Conservation (phyloP, 768 basidiomycete species). For the Trametes cingulata region DNA sequence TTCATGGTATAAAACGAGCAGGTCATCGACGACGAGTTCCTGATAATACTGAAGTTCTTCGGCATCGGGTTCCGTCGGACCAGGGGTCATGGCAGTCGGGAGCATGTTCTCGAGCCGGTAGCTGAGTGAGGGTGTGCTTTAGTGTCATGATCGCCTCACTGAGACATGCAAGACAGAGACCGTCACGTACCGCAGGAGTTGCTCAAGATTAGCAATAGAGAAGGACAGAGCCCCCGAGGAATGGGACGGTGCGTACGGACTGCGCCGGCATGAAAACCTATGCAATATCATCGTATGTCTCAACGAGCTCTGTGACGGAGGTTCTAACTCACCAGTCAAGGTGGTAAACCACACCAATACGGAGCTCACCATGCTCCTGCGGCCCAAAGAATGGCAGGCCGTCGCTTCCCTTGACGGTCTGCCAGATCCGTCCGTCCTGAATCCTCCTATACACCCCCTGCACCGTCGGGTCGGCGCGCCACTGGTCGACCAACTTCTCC, state of each 20-base stretch:
- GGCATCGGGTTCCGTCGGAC: background rate
- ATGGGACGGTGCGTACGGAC: background rate
- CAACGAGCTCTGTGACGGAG: background rate
- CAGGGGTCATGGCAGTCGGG: background rate
- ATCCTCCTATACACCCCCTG: background rate
- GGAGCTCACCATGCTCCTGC: background rate
- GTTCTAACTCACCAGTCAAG: background rate
- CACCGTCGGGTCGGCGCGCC: background rate
- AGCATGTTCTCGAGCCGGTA: background rate
- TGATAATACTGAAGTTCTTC: conserved; percentile 3
- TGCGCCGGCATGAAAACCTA: background rate
- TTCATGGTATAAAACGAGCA: conserved; percentile 1
- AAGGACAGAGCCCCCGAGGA: background rate
- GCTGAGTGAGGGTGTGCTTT: background rate
- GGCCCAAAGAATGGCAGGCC: background rate
- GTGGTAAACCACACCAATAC: background rate
- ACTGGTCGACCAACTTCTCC: background rate
- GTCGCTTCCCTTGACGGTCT: background rate
- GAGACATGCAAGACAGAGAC: background rate
- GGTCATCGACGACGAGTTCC: background rate
- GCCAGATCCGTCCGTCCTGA: background rate
- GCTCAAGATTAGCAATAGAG: background rate
- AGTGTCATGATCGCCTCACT: background rate
- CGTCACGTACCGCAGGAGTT: background rate
- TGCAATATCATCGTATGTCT: background rate